Conservation (phyloP, 2,329 filamentous ascomycete species). For the Pseudogymnoascus sp. region DNA sequence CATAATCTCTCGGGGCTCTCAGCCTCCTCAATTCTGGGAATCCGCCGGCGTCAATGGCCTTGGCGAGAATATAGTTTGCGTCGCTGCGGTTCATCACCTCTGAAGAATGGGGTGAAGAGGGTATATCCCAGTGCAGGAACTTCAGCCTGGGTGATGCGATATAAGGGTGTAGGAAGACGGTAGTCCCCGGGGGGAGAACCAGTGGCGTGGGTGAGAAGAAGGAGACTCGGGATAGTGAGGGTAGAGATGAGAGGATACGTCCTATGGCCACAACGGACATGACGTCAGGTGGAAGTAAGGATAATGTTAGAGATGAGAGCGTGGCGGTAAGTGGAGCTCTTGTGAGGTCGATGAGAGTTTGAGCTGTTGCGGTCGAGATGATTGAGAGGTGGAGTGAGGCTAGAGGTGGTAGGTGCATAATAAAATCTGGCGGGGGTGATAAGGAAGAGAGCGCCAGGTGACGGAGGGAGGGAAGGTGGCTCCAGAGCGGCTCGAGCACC, state of each 20-base stretch:
- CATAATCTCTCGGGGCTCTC: conserved; percentile 59
- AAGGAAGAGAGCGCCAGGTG: conserved; percentile 53
- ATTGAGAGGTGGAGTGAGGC: conserved; percentile 44
- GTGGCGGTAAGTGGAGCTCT: conserved; percentile 49
- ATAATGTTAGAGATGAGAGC: conserved; percentile 39
- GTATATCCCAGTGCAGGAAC: conserved; percentile 58
- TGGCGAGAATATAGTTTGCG: conserved; percentile 56
- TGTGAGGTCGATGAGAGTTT: conserved; percentile 49
- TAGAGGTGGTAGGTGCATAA: conserved; percentile 44
- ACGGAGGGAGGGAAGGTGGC: conserved; percentile 45
- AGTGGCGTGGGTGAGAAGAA: conserved; percentile 49
- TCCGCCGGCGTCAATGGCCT: conserved; percentile 50
- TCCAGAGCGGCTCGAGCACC: conserved; percentile 43
- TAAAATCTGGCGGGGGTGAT: conserved; percentile 31
- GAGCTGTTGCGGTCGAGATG: conserved; percentile 44
- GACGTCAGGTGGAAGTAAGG: conserved; percentile 42
- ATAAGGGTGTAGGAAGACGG: conserved; percentile 57
- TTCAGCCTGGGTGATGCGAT: conserved; percentile 47
- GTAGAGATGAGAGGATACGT: conserved; percentile 46
- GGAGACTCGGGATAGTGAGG: conserved; percentile 38
- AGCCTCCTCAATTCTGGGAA: conserved; percentile 55
- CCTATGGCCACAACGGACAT: conserved; percentile 50
- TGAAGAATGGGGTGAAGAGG: conserved; percentile 30
- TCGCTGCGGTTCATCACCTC: conserved; percentile 27
- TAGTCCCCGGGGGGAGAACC: conserved; percentile 44